Evolutionary conservation across 345 rosid genomes (phyloP), one percentile per base, ranked within the genome.

Genomic region (Murraya paniculata): DNA sequence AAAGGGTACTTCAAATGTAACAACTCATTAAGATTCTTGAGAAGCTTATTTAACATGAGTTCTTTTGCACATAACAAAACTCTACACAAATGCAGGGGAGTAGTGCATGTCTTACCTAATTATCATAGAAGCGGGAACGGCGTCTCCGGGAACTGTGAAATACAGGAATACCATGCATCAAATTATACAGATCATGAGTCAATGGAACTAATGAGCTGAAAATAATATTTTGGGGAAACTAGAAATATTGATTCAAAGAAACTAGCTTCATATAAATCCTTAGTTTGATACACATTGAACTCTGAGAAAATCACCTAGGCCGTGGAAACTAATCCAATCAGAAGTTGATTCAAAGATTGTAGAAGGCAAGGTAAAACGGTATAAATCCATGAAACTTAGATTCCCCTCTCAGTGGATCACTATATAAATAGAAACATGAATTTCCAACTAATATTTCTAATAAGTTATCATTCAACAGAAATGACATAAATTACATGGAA

Each of bases 121-220:
- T 90, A 81, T 90, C 92, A 80, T 86, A 83, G 76, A 94, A 92
- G 80, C 92, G 96, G 35, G 97, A 89, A 28, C 91, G 87, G 6
- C 90, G 94, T 80, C 98, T 90, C 78, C 90, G 83, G 65, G 86
- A 94, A 81, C 94, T 92, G 93, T 74, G 79, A 80, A 81, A 79
- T 55, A 25, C 57, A 79, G 72, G 70, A 80, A 59, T 24, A 72
- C 39, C 11, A 21, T 27, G 56, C 57, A 72, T 78, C 55, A 81
- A 62, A 50, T 71, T 66, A 45, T 16, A 67, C 39, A 18, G 72
- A 36, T 73, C 38, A n/a, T 19, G 25, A 35, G 33, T 33, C 36
- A 2, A 83, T 21, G 50, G 41, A 53, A 64, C 39, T 16, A 73
- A 38, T 38, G 77, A 61, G 55, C 36, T 62, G 11, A 57, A 73